Conservation (phyloP, 2,329 filamentous ascomycete genomes). For the Arthrobotrys musiformis region DNA sequence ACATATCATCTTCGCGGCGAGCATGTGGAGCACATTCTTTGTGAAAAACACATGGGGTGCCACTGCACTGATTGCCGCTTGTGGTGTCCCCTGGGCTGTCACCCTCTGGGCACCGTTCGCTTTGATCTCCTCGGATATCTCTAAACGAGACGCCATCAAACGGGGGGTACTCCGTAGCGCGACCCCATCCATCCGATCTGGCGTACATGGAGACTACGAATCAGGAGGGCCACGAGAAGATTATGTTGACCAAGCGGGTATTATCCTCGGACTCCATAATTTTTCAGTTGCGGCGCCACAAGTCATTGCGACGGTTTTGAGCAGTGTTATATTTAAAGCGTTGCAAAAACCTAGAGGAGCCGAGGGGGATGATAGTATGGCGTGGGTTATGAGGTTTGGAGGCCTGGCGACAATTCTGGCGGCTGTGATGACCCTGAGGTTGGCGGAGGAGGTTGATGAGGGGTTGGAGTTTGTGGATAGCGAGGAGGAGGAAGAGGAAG, state of each 20-base stretch:
- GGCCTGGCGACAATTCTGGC: slow-evolving; percentile 81
- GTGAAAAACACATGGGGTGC: slow-evolving; percentile 77
- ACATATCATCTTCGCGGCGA: slow-evolving; percentile 81
- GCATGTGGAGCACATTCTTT: slow-evolving; percentile 85
- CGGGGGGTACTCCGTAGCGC: slow-evolving; percentile 61
- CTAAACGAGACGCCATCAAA: slow-evolving; percentile 77
- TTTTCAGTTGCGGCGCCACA: slow-evolving; percentile 92
- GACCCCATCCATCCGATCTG: slow-evolving; percentile 19
- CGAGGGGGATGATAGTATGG: slow-evolving; percentile 86
- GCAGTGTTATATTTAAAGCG: slow-evolving; percentile 82
- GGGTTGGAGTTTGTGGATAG: slow-evolving; percentile 52
- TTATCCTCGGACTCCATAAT: slow-evolving; percentile 94
- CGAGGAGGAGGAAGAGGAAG: slow-evolving; percentile 52
- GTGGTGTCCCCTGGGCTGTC: slow-evolving; percentile 91
- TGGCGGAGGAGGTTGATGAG: slow-evolving; percentile 70
- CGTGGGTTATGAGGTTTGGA: slow-evolving; percentile 85
- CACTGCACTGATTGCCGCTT: slow-evolving; percentile 79
- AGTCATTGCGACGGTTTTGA: slow-evolving; percentile 86
- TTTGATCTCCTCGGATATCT: slow-evolving; percentile 92
- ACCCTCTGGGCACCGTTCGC: slow-evolving; percentile 96
- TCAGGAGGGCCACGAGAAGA: slow-evolving; percentile 21
- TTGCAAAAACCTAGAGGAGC: slow-evolving; percentile 87
- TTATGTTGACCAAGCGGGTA: slow-evolving; percentile 75
- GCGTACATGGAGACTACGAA: background rate
- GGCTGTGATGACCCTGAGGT: slow-evolving; percentile 75